phyloP scores from a whole-genome alignment of 495 filamentous ascomycete genomes.

The Xylaria longipes region DNA sequence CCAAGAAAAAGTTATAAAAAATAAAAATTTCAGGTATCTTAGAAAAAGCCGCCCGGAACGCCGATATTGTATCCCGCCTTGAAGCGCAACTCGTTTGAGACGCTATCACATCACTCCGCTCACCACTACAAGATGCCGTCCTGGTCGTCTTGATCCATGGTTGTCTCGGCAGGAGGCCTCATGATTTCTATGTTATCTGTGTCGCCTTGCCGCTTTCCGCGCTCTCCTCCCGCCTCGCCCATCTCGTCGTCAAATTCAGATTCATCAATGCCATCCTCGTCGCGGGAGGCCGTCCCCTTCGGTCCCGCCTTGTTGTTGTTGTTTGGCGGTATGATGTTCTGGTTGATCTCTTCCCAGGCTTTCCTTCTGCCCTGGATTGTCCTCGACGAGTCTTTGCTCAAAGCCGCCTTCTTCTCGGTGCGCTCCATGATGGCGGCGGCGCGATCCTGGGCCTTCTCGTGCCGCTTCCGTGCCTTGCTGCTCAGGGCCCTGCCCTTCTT shows the following conservation, averaged over 20 bases:
- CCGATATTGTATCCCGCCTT: conserved; percentile 26
- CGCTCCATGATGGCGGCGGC: conserved; percentile 75
- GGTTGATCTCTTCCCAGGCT: conserved; percentile 67
- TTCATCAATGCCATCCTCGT: conserved; percentile 27
- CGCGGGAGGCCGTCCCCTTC: not conserved
- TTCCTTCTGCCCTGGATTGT: conserved; percentile 62
- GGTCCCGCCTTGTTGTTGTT: conserved; percentile 16
- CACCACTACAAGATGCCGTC: conserved; percentile 36
- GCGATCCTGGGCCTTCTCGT: conserved; percentile 74
- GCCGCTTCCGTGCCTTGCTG: conserved; percentile 67
- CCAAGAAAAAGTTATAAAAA: no score
- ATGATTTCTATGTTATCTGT: not conserved
- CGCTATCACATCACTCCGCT: not conserved
- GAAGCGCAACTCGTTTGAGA: not conserved
- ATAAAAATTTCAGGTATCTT: conserved; percentile 18
- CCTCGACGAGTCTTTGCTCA: conserved; percentile 66
- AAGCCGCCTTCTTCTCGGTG: conserved; percentile 70
- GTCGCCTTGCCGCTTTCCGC: not conserved
- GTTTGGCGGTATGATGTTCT: conserved; percentile 37
- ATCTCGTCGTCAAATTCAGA: conserved; percentile 50
- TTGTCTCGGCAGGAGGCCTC: conserved; percentile 22
- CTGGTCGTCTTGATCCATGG: conserved; percentile 28
- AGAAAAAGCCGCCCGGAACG: conserved; percentile 19
- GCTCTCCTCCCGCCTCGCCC: conserved; percentile 35
- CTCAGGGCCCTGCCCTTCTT: conserved; percentile 69